phyloP scores from a whole-genome alignment of 2,329 filamentous ascomycete species.

The Penicillium sp. region DNA sequence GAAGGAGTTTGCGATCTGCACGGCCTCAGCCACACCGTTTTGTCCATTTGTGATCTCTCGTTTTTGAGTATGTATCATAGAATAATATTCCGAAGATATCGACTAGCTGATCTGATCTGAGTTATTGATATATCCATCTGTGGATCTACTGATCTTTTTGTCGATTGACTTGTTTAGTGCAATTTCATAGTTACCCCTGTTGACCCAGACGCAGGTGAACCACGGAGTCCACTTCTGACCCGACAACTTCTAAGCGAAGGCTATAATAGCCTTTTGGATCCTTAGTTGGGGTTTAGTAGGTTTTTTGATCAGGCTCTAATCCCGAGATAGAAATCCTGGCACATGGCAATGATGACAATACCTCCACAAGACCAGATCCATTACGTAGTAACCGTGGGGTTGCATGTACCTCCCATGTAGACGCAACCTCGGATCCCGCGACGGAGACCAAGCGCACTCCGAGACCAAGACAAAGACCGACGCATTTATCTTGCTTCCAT shows the following conservation, averaged over 20 bases:
- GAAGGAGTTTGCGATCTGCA: constrained; percentile 11
- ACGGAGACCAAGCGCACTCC: neutral
- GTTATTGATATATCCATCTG: neutral
- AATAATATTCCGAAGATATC: neutral
- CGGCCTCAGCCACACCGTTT: constrained; percentile 16
- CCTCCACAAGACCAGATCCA: neutral
- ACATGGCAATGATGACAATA: neutral
- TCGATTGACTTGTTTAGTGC: neutral
- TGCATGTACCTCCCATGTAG: constrained; percentile 3
- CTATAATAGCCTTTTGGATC: no score
- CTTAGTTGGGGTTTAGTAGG: no score
- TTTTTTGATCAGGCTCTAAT: neutral
- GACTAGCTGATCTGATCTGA: neutral
- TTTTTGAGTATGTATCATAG: neutral
- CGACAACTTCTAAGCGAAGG: neutral
- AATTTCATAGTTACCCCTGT: neutral
- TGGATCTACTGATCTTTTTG: neutral
- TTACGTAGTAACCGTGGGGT: constrained; percentile 5
- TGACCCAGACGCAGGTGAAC: neutral
- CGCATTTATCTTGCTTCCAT: neutral
- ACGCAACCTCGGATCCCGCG: neutral
- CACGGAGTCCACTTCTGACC: neutral
- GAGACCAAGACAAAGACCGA: neutral
- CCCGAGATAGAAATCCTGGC: neutral
- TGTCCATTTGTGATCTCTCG: neutral